Percentiles rank a stretch among this genome's conserved stretches.
Evolutionary conservation across 116 monocot genomes (phyloP).

Genomic region (Zostera marina): DNA sequence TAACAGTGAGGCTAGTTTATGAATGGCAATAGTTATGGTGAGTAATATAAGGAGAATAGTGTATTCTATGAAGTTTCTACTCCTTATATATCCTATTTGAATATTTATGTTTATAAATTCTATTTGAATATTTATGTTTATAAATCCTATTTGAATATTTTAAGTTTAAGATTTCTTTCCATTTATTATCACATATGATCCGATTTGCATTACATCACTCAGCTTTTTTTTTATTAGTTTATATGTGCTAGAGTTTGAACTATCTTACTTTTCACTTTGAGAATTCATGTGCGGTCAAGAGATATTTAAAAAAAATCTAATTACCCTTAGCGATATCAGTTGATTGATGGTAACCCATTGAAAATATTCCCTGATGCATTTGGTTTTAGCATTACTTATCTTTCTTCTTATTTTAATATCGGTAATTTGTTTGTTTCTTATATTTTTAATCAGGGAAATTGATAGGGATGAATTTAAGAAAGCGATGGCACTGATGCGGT

Average conservation of each 20-base stretch:
- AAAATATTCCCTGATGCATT: constrained; percentile 7
- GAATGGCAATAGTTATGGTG: too few relatives aligned
- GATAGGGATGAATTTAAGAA: constrained; percentile 78
- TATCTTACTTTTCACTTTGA: constrained; percentile 20
- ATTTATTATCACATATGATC: not conserved
- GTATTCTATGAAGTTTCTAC: too few relatives aligned
- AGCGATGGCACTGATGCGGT: constrained; percentile 76
- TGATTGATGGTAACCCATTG: constrained; percentile 11
- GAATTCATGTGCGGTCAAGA: constrained; percentile 20
- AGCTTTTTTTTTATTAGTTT: not conserved
- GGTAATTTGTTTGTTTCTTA: not conserved
- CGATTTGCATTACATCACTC: not conserved
- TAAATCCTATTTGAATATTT: not conserved
- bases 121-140: too few relatives aligned
- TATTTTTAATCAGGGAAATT: constrained; percentile 47
- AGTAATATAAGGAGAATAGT: too few relatives aligned
- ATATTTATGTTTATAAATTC: too few relatives aligned
- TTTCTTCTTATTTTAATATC: not conserved
- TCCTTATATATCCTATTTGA: too few relatives aligned
- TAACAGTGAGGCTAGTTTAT: too few relatives aligned
- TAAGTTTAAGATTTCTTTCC: not conserved
- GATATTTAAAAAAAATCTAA: too few relatives aligned
- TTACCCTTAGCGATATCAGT: constrained; percentile 12
- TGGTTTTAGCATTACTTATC: not conserved
- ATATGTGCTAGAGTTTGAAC: constrained; percentile 8